phyloP scores from a whole-genome alignment of 495 filamentous ascomycete species.

The Halenospora varia region DNA sequence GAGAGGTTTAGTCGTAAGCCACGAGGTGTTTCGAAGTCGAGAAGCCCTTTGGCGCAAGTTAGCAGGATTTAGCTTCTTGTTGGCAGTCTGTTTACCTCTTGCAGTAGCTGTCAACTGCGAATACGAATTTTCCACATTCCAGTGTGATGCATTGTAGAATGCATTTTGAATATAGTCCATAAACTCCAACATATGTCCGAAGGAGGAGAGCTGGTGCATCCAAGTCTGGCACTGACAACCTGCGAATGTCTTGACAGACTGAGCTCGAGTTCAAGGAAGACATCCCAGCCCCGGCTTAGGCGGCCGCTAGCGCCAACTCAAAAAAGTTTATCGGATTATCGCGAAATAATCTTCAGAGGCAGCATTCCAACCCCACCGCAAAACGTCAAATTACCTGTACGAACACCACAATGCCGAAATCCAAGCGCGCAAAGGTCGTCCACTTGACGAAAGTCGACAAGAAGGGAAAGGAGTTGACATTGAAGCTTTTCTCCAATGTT shows the following conservation, averaged over 20 bases:
- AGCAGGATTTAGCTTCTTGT: too few species aligned
- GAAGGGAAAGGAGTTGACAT: slow-evolving; percentile 85
- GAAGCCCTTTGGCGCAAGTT: too few species aligned
- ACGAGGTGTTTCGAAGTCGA: slow-evolving; percentile 78
- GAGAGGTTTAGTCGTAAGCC: slow-evolving; percentile 81
- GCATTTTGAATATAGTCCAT: slow-evolving; percentile 96
- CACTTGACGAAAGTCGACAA: slow-evolving; percentile 87
- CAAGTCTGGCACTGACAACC: too few species aligned
- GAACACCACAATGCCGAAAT: slow-evolving; percentile 77
- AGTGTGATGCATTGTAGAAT: slow-evolving; percentile 81
- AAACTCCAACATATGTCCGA: slow-evolving; percentile 77
- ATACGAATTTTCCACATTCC: slow-evolving; percentile 94
- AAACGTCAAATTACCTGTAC: background rate
- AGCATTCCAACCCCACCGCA: slow-evolving; percentile 5
- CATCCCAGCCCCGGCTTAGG: background rate
- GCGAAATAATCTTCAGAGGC: too few species aligned
- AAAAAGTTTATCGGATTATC: slow-evolving; percentile 4
- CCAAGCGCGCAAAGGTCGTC: slow-evolving; percentile 85
- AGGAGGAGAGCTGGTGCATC: too few species aligned
- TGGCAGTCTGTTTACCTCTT: slow-evolving; percentile 59
- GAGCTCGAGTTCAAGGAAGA: background rate
- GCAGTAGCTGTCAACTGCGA: slow-evolving; percentile 82
- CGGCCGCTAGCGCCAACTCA: slow-evolving; percentile 17
- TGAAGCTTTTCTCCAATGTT: slow-evolving; percentile 82
- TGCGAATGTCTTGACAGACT: too few species aligned